Conservation (phyloP, 176 grass and related monocot genomes). For the Urochloa ruziziensis region DNA sequence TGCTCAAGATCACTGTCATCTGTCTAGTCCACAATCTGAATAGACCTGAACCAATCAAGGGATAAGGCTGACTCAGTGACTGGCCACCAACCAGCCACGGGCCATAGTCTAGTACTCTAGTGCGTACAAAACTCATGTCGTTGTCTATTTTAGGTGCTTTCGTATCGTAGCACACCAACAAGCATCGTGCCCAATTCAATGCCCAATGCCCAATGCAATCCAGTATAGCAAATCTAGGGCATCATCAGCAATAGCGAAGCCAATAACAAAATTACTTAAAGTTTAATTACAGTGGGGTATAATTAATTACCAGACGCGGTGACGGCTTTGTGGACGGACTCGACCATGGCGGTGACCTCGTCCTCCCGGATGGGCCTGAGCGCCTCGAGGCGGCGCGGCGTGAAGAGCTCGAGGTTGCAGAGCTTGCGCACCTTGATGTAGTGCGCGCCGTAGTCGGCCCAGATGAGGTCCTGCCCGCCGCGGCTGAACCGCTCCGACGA, state of each 20-base stretch:
- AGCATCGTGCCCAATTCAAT: no score
- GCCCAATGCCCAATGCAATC: no score
- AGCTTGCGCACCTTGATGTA: slow-evolving; percentile 82
- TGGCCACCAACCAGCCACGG: neutral
- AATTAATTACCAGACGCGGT: slow-evolving; percentile 34
- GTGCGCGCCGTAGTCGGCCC: slow-evolving; percentile 73
- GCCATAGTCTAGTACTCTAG: neutral
- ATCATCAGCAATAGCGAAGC: neutral
- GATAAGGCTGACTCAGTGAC: neutral
- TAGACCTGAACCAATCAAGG: no score
- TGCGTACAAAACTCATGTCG: no score
- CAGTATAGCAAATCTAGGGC: neutral
- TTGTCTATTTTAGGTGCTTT: no score
- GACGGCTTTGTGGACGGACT: slow-evolving; percentile 45
- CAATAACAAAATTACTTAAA: no score
- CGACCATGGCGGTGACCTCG: slow-evolving; percentile 75
- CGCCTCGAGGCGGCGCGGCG: slow-evolving; percentile 56
- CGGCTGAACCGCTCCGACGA: slow-evolving; percentile 54
- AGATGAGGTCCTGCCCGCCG: slow-evolving; percentile 63
- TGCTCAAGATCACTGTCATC: neutral
- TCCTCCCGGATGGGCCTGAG: slow-evolving; percentile 68
- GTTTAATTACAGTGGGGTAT: neutral
- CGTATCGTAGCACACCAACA: neutral
- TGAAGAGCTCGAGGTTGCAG: slow-evolving; percentile 74
- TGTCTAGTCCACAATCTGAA: neutral